Evolutionary conservation across 805 yeast species (phyloP).

Genomic region (Monosporozyma servazzii): DNA sequence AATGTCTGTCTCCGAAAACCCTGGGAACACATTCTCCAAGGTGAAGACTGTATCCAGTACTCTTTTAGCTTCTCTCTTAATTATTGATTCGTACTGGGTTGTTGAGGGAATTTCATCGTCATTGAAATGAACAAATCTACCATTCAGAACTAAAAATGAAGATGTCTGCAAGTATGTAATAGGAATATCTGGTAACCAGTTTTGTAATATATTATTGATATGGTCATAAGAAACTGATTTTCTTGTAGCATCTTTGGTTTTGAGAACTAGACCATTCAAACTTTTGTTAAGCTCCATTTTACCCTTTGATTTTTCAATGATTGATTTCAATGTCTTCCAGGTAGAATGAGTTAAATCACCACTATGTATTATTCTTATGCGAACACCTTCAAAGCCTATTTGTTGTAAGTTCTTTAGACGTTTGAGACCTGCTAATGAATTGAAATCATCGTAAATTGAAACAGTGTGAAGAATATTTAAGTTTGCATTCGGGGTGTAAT

Average conservation of each 20-base stretch:
- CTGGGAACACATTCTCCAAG: conserved; percentile 16
- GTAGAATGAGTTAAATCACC: conserved; percentile 11
- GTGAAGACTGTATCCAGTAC: conserved; percentile 33
- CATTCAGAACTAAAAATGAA: conserved; percentile 42
- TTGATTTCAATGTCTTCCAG: conserved; percentile 16
- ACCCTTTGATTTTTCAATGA: neutral
- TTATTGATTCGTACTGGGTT: conserved; percentile 31
- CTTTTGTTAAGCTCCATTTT: neutral
- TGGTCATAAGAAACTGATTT: neutral
- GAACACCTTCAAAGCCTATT: conserved; percentile 28
- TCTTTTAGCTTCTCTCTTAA: conserved; percentile 39
- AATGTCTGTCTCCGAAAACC: conserved; percentile 11
- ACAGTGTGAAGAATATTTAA: conserved; percentile 30
- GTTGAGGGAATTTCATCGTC: conserved; percentile 16
- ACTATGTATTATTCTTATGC: conserved; percentile 32
- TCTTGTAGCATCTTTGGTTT: neutral
- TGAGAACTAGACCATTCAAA: neutral
- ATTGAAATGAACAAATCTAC: conserved; percentile 39
- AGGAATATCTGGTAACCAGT: conserved; percentile 25
- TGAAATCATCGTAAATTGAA: conserved; percentile 55
- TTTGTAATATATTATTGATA: conserved; percentile 3
- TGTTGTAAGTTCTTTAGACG: conserved; percentile 36
- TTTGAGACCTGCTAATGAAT: conserved; percentile 27
- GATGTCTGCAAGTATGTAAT: conserved; percentile 20
- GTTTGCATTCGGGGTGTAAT: conserved; percentile 11